Base-by-base conservation (phyloP, 2,329 filamentous ascomycete species). In the Aspergillus aculeatinus region DNA sequence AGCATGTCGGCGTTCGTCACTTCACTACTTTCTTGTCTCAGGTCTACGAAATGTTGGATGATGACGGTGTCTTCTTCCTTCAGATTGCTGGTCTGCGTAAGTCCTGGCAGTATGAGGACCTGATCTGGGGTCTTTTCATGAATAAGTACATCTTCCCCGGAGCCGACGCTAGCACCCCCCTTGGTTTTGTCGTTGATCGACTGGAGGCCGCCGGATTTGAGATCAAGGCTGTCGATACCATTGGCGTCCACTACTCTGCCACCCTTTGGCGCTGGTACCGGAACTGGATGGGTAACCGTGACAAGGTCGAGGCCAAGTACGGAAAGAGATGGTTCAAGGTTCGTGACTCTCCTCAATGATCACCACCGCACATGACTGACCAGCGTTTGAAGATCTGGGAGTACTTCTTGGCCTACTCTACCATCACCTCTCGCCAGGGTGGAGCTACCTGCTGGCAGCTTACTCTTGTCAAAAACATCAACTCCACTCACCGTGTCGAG, bases 91-190 rank as follows among this genome's bases (percentile, higher is more conserved):
- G 95, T 80, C 85, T 99, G 63, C 89, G 95, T 70, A 96, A 96
- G 82, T 83, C 85, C 65, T 98, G 95, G 95, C 95, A 98, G 79
- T 98, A 96, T 74, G 93, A 98, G 83, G 94, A 98, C 80, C 85
- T 97, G 55, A 90, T 94, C 77, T 98, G 95, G 95, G 95, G 95
- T 76, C 85, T 98, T 51, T 98, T 97, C 85, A 96, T 98, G 92
- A 98, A 98, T 88, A 97, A 96, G 83, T 96, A 98, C 79, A 85
- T 98, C 77, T 98, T 98, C 86, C 95, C 93, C 35, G 95, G 95
- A 75, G 95, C 95, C 55, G 95, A 98, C 75, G 95, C 95, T 55
- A 96, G 91, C 48, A 96, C 92, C 60, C 95, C 95, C 55, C 87
- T 99, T 52, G 92, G 91, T 68, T 95, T 89, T 79, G 91, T 95